phyloP scores from a whole-genome alignment of 2,329 filamentous ascomycete genomes.

The Trichoderma harzianum region DNA sequence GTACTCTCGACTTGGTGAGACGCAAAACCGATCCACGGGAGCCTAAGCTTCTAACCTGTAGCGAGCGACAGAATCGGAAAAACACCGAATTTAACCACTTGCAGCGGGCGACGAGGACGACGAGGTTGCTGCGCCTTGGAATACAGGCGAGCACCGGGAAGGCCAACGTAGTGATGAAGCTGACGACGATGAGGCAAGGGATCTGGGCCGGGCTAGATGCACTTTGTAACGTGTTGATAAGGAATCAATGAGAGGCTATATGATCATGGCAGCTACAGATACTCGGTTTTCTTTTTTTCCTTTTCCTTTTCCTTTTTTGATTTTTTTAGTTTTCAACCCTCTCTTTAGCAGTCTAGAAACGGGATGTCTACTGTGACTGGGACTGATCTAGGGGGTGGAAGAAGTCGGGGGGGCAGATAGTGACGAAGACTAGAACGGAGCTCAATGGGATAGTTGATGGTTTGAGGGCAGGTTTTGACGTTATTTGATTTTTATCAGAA shows the following conservation, averaged over 20 bases:
- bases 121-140: background rate
- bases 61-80: slow-evolving; percentile 40
- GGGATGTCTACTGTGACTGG: background rate
- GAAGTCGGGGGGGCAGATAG: background rate
- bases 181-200: background rate
- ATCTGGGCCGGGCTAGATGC: background rate
- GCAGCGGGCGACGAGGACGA: background rate
- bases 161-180: background rate
- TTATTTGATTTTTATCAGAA: background rate
- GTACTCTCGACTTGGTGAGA: slow-evolving; percentile 88
- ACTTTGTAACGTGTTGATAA: background rate
- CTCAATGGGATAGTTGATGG: slow-evolving; percentile 1
- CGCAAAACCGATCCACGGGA: slow-evolving; percentile 28
- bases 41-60: slow-evolving; percentile 29
- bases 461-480: background rate
- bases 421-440: background rate
- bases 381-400: background rate
- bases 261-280: slow-evolving; percentile 2
- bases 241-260: background rate
- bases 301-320: background rate
- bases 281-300: background rate
- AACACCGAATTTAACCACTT: slow-evolving; percentile 39
- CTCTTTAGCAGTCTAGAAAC: slow-evolving; percentile 7
- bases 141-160: background rate
- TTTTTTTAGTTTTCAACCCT: background rate